Conservation (phyloP, 768 basidiomycete species). For the Hypsizygus marmoreus region DNA sequence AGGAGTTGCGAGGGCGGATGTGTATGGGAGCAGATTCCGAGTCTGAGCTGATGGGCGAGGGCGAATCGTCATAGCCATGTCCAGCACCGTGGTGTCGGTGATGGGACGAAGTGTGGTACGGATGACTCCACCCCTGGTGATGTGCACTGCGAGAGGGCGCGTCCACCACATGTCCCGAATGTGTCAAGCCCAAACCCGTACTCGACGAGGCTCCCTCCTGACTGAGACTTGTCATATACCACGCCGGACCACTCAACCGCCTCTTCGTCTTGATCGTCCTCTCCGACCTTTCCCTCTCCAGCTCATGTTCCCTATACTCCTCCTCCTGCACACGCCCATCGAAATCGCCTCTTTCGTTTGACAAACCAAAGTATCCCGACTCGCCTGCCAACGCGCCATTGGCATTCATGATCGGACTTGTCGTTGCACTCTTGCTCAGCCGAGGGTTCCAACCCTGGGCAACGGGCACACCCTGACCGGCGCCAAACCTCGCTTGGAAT, state of each 20-base stretch:
- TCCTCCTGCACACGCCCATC: constrained; percentile 28
- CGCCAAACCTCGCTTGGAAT: constrained; percentile 57
- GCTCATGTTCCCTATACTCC: constrained; percentile 21
- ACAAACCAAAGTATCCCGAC: constrained; percentile 40
- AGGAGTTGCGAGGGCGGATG: constrained; percentile 24
- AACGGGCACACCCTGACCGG: constrained; percentile 23
- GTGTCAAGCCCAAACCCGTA: constrained; percentile 18
- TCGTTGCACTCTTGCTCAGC: constrained; percentile 66
- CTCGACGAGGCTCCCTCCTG: constrained; percentile 29
- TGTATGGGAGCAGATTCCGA: constrained; percentile 48
- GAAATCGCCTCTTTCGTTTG: constrained; percentile 28
- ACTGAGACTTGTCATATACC: constrained; percentile 48
- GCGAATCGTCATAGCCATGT: constrained; percentile 54
- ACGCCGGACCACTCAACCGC: constrained; percentile 57
- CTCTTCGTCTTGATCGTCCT: constrained; percentile 32
- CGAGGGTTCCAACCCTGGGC: constrained; percentile 17
- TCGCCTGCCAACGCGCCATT: constrained; percentile 36
- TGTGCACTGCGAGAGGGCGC: constrained; percentile 27
- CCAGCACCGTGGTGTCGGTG: constrained; percentile 28
- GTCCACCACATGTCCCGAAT: constrained; percentile 44
- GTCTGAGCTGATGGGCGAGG: constrained; percentile 72
- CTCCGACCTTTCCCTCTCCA: constrained; percentile 22
- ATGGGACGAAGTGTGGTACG: constrained; percentile 44
- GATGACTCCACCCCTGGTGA: constrained; percentile 36
- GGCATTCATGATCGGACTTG: constrained; percentile 56